phyloP scores from a whole-genome alignment of 2,329 filamentous ascomycete genomes.

The Rhinocladiella similis region DNA sequence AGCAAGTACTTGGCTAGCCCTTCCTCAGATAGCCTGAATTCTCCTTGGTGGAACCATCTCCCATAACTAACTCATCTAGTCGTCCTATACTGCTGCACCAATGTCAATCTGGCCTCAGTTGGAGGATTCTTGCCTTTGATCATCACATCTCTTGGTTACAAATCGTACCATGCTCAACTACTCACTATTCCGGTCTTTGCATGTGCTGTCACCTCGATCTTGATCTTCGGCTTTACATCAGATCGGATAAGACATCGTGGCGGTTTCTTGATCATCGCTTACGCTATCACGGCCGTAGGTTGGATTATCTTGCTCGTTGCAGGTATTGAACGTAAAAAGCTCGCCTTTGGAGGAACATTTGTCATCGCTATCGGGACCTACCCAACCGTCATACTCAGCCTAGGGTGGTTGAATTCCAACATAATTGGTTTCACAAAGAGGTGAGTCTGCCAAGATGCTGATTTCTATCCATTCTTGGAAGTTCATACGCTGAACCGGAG shows the following conservation, averaged over 20 bases:
- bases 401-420: conserved; percentile 1
- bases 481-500: not conserved
- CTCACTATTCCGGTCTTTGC: conserved; percentile 6
- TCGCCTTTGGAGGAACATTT: conserved; percentile 2
- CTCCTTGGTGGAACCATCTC: no score
- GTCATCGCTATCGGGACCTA: not conserved
- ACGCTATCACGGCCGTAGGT: not conserved
- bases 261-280: not conserved
- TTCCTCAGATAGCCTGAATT: no score
- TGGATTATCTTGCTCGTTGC: not conserved
- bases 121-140: conserved; percentile 6
- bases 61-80: no score
- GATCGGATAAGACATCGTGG: not conserved
- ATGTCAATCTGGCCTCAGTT: conserved; percentile 1
- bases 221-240: not conserved
- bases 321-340: not conserved
- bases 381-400: not conserved
- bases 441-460: not conserved
- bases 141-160: not conserved
- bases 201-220: not conserved
- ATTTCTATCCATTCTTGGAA: not conserved
- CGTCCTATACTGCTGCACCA: not conserved
- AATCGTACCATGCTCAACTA: not conserved
- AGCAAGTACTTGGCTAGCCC: no score
- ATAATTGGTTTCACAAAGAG: conserved; percentile 4